Evolutionary conservation across 768 basidiomycete genomes (phyloP).

Genomic region (Lactifluus subvellereus): DNA sequence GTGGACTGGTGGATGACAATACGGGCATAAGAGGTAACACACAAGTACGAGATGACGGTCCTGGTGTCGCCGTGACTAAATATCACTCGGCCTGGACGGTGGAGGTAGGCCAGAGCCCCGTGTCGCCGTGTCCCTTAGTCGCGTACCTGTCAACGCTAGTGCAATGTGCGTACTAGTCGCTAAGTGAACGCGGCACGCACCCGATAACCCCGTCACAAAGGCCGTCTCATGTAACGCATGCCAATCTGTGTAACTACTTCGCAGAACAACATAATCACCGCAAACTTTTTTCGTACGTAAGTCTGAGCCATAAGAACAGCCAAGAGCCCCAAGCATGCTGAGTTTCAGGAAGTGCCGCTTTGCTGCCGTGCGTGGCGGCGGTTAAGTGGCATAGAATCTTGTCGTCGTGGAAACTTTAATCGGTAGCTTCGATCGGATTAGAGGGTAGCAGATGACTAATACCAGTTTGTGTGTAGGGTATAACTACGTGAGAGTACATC

Average conservation of each 20-base stretch:
- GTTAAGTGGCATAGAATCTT: not conserved
- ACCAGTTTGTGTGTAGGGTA: slow-evolving; percentile 7
- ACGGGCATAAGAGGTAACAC: not conserved
- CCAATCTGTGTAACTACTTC: not conserved
- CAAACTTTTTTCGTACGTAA: not conserved
- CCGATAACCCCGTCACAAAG: slow-evolving; percentile 1
- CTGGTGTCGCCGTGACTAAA: not conserved
- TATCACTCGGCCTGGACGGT: not conserved
- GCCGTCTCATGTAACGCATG: not conserved
- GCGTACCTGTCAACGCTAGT: slow-evolving; percentile 1
- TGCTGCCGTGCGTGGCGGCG: not conserved
- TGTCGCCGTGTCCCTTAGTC: not conserved
- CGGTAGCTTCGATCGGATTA: not conserved
- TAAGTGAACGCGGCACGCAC: slow-evolving; percentile 1
- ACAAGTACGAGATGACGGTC: not conserved
- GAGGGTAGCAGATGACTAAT: slow-evolving; percentile 1
- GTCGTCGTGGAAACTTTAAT: slow-evolving; percentile 9
- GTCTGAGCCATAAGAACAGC: too few species aligned
- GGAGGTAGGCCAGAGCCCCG: slow-evolving; percentile 1
- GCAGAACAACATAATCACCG: not conserved
- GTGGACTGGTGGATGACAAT: not conserved
- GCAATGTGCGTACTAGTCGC: not conserved
- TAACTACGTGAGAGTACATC: slow-evolving; percentile 1
- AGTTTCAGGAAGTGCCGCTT: not conserved
- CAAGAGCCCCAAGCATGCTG: too few species aligned